A percentile compares a stretch with the other conserved stretches of the same genome.
phyloP scores from a whole-genome alignment of 176 grass and related monocot species.

The Cymbopogon citratus region DNA sequence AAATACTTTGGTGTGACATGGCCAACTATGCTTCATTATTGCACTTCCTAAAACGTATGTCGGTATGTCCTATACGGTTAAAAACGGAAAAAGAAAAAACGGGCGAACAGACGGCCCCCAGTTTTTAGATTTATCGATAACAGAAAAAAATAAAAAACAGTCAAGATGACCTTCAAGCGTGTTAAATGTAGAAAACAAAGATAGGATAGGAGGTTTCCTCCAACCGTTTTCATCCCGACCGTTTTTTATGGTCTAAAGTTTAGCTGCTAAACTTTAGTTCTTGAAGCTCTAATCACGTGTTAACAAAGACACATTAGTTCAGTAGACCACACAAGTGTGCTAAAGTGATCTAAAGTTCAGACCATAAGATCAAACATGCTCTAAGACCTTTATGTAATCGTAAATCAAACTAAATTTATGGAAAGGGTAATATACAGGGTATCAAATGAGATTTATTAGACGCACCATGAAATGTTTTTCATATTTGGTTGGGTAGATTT shows the following conservation, averaged over 20 bases:
- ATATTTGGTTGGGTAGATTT: background rate
- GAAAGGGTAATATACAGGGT: background rate
- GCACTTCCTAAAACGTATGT: background rate
- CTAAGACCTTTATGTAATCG: background rate
- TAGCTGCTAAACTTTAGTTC: background rate
- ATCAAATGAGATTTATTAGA: background rate
- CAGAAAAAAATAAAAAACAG: background rate
- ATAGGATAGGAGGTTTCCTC: background rate
- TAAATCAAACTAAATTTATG: no score
- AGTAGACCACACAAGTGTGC: no score
- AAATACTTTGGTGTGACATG: background rate
- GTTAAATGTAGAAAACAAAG: no score
- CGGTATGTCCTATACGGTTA: background rate
- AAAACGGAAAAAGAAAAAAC: background rate
- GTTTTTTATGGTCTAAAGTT: background rate
- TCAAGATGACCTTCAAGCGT: background rate
- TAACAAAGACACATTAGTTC: background rate
- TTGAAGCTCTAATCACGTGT: background rate
- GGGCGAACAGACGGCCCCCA: background rate
- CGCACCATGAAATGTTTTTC: background rate
- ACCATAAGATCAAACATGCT: background rate
- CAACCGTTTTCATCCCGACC: background rate
- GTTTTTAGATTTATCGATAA: background rate
- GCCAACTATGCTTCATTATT: no score
- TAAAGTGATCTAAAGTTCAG: background rate